These are phyloP conservation scores for Aspergillus hancockii DNA, from an alignment of 495 filamentous ascomycete genomes.

Conservation along the genomic window DNA sequence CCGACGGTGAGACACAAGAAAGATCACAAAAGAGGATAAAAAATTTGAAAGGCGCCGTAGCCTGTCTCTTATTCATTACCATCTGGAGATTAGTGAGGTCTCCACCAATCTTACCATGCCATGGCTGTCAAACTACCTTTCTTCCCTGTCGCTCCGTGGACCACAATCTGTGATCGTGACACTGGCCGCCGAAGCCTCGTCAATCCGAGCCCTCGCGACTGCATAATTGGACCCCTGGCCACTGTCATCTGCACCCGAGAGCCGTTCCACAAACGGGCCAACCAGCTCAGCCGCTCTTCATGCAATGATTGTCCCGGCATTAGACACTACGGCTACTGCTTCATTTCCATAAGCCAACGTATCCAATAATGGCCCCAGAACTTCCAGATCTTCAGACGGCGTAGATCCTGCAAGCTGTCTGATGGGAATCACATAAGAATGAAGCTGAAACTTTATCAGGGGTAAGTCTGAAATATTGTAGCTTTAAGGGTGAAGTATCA, in stretches of 20 bases:
- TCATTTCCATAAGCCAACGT: slow-evolving; percentile 8
- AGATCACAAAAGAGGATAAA: slow-evolving; percentile 2
- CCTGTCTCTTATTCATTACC: background rate
- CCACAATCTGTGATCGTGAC: slow-evolving; percentile 9
- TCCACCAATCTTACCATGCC: slow-evolving; percentile 1
- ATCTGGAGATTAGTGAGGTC: background rate
- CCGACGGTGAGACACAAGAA: background rate
- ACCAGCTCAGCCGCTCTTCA: slow-evolving; percentile 15
- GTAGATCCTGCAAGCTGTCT: slow-evolving; percentile 2
- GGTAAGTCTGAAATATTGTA: slow-evolving; percentile 2
- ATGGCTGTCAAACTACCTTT: slow-evolving; percentile 13
- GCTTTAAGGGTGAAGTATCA: background rate
- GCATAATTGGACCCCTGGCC: slow-evolving; percentile 14
- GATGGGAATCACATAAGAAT: background rate
- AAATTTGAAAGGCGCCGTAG: background rate
- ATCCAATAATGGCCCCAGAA: slow-evolving; percentile 14
- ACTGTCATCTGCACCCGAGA: slow-evolving; percentile 23
- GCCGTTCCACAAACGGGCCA: slow-evolving; percentile 7
- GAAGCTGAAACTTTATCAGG: background rate
- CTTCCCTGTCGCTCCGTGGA: slow-evolving; percentile 1
- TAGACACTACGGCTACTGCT: slow-evolving; percentile 16
- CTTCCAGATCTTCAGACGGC: background rate
- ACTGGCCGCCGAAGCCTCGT: slow-evolving; percentile 11
- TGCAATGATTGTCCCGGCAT: slow-evolving; percentile 28
- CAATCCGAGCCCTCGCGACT: slow-evolving; percentile 13